Evolutionary conservation across 2,329 filamentous ascomycete species (phyloP), one percentile per base, ranked within the genome.

Genomic region (Rhytidhysteron rufulum): DNA sequence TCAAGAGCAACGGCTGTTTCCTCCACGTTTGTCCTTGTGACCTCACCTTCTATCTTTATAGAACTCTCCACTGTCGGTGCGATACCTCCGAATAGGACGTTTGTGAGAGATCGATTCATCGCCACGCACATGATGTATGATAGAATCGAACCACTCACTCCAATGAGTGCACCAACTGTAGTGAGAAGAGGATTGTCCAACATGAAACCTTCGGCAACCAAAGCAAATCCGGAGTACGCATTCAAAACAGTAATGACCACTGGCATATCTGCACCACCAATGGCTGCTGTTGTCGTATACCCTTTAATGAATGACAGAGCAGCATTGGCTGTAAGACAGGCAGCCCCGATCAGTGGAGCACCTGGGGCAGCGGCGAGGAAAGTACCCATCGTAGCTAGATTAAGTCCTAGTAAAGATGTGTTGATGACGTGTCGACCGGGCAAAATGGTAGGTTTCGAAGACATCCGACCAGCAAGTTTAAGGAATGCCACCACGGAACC

Each of bases 201-300:
- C 89, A 95, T 95, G 62, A 95, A 84, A 0, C 89, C 89, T 65
- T 95, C 88, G 0, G 89, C 88, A 0, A 95, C 88, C 2, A 95
- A 75, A 0, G 89, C 89, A 42, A 95, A 95, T 10, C 89, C 89
- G 34, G 86, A 91, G 61, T 95, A 95, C 0, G 88, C 88, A 53
- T 95, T 95, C 16, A 95, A 68, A 1, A 95, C 88, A 0, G 88
- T 94, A 48, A 94, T 94, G 22, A 93, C 87, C 4, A 94, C 88
- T 11, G 85, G 88, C 88, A 95, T 95, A 57, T 95, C 89, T 10
- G 88, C 88, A n/a, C 88, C 89, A 17, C 89, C 89, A 55, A 95
- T 94, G 0, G 87, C 87, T 2, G 88, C 78, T 0, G 89, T 95
- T 0, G 88, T 94, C 0, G 88, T 95, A 58, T 81, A 94, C 6